Evolutionary conservation across 257 asterid species (phyloP).

Genomic region (Solanum paucissectum): DNA sequence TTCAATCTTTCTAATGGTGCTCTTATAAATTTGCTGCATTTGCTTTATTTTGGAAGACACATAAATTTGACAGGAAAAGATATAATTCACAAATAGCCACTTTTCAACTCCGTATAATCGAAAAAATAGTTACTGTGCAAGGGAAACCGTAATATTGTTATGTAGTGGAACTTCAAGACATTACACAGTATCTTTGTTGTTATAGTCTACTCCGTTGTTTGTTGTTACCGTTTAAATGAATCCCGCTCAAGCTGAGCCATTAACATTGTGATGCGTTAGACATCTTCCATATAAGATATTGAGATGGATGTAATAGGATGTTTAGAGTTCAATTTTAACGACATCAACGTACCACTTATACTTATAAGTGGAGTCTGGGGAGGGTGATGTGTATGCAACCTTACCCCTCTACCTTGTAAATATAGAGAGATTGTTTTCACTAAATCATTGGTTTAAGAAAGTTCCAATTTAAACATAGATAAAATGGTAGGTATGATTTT

Average conservation of each 20-base stretch:
- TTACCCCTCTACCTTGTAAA: neutral
- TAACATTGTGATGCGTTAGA: neutral
- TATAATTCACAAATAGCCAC: neutral
- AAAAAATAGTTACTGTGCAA: neutral
- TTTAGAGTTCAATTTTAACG: neutral
- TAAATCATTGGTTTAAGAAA: neutral
- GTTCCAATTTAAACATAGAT: neutral
- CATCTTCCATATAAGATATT: neutral
- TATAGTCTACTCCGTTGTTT: neutral
- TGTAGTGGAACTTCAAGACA: neutral
- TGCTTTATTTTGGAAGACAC: neutral
- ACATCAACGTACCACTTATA: neutral
- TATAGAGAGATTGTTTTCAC: neutral
- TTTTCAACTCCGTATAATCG: neutral
- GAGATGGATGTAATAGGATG: neutral
- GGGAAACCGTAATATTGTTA: neutral
- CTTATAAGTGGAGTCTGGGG: neutral
- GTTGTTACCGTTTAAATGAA: neutral
- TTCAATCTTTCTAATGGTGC: neutral
- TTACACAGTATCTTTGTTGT: neutral
- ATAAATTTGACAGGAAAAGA: neutral
- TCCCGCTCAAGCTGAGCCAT: neutral
- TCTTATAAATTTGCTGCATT: neutral
- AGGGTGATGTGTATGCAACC: neutral
- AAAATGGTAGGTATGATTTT: neutral